phyloP scores from a whole-genome alignment of 139 green algal genomes.

The Microglena sp. region DNA sequence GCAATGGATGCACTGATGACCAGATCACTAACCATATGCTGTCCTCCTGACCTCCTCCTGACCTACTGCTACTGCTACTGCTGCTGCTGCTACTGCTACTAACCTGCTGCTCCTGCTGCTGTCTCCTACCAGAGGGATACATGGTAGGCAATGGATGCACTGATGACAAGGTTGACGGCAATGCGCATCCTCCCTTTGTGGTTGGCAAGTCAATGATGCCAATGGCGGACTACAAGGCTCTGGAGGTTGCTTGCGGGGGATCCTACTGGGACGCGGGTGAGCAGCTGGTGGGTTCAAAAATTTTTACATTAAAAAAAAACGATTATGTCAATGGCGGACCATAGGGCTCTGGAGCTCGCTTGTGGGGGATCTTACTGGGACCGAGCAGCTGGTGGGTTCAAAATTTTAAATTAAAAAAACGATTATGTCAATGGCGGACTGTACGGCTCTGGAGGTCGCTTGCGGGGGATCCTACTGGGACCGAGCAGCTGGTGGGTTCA shows the following conservation, averaged over 20 bases:
- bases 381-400: background rate
- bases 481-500: background rate
- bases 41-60: background rate
- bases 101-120: too few relatives aligned
- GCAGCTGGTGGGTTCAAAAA: background rate
- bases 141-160: conserved; percentile 3
- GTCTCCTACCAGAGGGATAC: too few relatives aligned
- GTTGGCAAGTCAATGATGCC: conserved; percentile 49
- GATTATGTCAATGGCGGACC: background rate
- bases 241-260: conserved; percentile 27
- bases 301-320: background rate
- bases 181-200: conserved; percentile 56
- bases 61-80: too few relatives aligned
- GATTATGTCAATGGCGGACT: too few relatives aligned
- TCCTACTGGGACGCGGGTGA: conserved; percentile 44
- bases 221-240: background rate
- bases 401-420: background rate
- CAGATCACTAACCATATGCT: conserved; percentile 51
- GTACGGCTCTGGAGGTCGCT: background rate
- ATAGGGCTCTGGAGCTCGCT: background rate
- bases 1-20: conserved; percentile 65
- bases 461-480: background rate
- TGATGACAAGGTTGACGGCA: conserved; percentile 38
- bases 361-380: background rate
- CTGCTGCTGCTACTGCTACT: too few relatives aligned